These are phyloP conservation scores for Lactifluus echinatus DNA, from an alignment of 768 basidiomycete genomes.

Conservation along the genomic window DNA sequence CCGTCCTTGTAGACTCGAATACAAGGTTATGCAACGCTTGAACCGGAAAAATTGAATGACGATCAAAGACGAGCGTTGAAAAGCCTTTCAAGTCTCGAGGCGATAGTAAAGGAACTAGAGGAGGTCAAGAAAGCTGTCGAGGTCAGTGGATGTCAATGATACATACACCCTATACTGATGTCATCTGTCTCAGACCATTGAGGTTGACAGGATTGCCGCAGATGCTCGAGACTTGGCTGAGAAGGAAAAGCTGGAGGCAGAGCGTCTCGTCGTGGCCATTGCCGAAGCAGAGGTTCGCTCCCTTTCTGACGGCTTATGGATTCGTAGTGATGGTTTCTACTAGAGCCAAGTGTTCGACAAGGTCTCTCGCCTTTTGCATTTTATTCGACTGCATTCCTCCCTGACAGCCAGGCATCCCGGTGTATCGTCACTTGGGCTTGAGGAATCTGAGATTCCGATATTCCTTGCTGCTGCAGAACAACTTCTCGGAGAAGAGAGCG, in stretches of 20 bases:
- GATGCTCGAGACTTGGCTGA: slow-evolving; percentile 46
- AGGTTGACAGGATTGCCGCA: slow-evolving; percentile 54
- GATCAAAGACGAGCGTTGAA: slow-evolving; percentile 75
- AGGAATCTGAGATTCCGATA: slow-evolving; percentile 44
- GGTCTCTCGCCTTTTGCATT: slow-evolving; percentile 43
- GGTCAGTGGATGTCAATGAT: slow-evolving; percentile 35
- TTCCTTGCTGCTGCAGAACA: slow-evolving; percentile 44
- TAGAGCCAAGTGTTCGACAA: slow-evolving; percentile 40
- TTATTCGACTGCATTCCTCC: slow-evolving; percentile 50
- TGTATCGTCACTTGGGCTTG: slow-evolving; percentile 35
- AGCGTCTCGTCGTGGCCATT: slow-evolving; percentile 47
- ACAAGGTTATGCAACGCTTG: slow-evolving; percentile 58
- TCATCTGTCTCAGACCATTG: slow-evolving; percentile 40
- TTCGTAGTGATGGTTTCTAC: background rate
- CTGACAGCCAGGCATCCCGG: slow-evolving; percentile 39
- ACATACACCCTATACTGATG: background rate
- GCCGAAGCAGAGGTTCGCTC: slow-evolving; percentile 47
- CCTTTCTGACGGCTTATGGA: background rate
- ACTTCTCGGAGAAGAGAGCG: slow-evolving; percentile 48
- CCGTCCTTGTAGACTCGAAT: slow-evolving; percentile 50
- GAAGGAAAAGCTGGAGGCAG: slow-evolving; percentile 46
- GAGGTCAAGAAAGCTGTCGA: slow-evolving; percentile 82
- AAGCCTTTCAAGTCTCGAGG: slow-evolving; percentile 68
- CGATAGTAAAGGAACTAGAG: slow-evolving; percentile 68
- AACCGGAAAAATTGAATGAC: slow-evolving; percentile 69